These are phyloP conservation scores for Dipteronia dyeriana DNA, from an alignment of 345 rosid species.

Conservation along the genomic window DNA sequence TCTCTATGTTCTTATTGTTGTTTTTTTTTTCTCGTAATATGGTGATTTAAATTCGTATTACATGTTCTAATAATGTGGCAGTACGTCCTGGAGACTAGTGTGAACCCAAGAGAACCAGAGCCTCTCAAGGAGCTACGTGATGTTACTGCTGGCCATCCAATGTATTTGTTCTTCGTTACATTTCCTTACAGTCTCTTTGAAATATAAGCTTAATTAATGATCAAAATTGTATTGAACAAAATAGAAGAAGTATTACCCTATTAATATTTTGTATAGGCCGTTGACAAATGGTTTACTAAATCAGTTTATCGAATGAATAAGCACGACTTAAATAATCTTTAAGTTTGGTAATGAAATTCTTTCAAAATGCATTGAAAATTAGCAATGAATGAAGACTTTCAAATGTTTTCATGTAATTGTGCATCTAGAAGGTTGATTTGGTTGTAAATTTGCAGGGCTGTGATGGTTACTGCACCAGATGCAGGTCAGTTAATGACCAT, in stretches of 20 bases:
- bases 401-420: too few species aligned
- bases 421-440: not conserved
- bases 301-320: not conserved
- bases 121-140: constrained; percentile 64
- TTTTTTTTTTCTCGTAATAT: too few species aligned
- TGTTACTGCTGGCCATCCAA: constrained; percentile 54
- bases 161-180: constrained; percentile 20
- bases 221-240: not conserved
- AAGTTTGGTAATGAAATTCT: too few species aligned
- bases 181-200: not conserved
- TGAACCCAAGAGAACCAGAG: constrained; percentile 68
- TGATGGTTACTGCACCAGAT: constrained; percentile 67
- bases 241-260: too few species aligned
- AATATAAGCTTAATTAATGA: too few species aligned
- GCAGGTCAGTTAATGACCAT: constrained; percentile 68
- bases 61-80: constrained; percentile 25
- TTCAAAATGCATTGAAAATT: not conserved
- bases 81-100: constrained; percentile 70
- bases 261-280: not conserved
- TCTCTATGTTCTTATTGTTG: too few species aligned
- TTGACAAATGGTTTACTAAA: not conserved
- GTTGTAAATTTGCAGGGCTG: constrained; percentile 24
- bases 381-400: not conserved
- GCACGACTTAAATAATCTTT: too few species aligned
- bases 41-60: not conserved